Evolutionary conservation across 1,139 yeast genomes (phyloP), one percentile per base, ranked within the genome.

Genomic region (Arxiozyma telluris): DNA sequence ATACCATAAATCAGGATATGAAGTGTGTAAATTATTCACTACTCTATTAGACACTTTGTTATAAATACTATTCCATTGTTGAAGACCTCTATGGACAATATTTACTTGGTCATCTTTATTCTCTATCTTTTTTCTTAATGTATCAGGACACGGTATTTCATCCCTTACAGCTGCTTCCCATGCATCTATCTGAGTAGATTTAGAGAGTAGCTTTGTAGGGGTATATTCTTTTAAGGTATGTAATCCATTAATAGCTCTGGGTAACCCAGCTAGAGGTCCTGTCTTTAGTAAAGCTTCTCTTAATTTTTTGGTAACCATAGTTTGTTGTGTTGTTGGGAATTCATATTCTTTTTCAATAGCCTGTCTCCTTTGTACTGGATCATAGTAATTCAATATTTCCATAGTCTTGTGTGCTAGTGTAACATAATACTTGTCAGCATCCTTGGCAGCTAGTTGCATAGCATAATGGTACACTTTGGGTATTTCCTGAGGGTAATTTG

Each of bases 1-100:
- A 57, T 79, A 76, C 83, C 93, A 87, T 57, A 90, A 76, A 67
- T 90, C 97, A 0, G 96, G 96, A 67, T 89, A 88, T 17, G 96
- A 86, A 1, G 79, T 73, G 53, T 76, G 69, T 80, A 90, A 75
- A 63, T 89, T 95, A 53, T 77, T 76, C 51, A 76, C 75, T 43
- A 90, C 87, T 38, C 95, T 73, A 23, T 72, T 70, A 50, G 89
- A 79, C 34, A 90, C 81, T 67, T 89, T 90, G 50, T 84, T 82
- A 66, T 90, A 91, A 1, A 89, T 83, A 22, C 77, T 73, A 58
- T 82, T 79, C 89, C 95, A 90, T 65, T 87, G 83, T n/a, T 75
- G 73, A 1, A 77, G 68, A 1, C 96, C 96, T 12, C 56, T 41
- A 20, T 54, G 52, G 17, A 54, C 50, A 4, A 53, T 50, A 11